Conservation (phyloP, 2,329 filamentous ascomycete species). For the Cladosporium halotolerans region DNA sequence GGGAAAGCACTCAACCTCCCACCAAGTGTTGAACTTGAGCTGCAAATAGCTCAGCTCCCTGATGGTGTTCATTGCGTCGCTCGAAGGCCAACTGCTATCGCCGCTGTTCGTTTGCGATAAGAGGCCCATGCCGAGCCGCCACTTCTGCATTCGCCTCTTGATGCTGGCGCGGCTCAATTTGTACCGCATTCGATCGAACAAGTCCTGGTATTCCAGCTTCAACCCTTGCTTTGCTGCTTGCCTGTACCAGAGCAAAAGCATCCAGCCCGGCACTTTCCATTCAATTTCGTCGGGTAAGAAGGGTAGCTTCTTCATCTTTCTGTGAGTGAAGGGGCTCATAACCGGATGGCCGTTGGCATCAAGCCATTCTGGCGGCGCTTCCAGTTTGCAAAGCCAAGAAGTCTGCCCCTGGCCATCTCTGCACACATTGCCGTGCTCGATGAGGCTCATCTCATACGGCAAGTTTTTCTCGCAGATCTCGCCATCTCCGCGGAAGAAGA, state of each 20-base stretch:
- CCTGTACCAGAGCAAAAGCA: background rate
- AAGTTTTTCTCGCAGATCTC: background rate
- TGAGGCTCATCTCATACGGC: background rate
- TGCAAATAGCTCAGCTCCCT: background rate
- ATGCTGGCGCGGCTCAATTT: background rate
- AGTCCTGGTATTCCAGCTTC: background rate
- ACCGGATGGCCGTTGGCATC: background rate
- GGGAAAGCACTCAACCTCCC: background rate
- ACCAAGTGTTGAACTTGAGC: constrained; percentile 7
- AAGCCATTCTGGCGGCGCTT: background rate
- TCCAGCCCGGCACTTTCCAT: background rate
- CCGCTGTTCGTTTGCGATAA: background rate
- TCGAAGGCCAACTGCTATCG: constrained; percentile 1
- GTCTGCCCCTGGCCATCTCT: background rate
- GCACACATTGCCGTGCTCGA: background rate
- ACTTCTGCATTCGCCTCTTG: background rate
- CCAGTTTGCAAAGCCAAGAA: background rate
- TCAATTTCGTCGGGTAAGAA: background rate
- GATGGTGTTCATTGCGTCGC: background rate
- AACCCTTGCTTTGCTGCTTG: background rate
- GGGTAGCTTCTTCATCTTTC: background rate
- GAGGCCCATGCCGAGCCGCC: background rate
- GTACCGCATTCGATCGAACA: background rate
- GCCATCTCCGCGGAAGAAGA: background rate
- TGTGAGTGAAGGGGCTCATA: background rate